A percentile compares a stretch with the other conserved stretches of the same genome.
phyloP scores from a whole-genome alignment of 2,329 filamentous ascomycete species.

The Fulvia fulva region DNA sequence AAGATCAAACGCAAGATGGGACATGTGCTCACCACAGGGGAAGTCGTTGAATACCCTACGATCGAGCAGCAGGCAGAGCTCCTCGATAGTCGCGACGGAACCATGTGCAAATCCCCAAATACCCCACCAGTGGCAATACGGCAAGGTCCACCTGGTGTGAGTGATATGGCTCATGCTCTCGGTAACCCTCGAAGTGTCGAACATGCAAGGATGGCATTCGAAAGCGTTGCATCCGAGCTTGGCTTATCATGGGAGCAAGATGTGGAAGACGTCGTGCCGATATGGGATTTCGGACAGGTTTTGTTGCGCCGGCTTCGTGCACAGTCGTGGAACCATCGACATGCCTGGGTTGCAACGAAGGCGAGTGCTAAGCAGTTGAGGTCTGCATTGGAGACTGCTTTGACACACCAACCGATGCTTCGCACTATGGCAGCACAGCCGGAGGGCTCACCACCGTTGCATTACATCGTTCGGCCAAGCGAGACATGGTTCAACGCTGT shows the following conservation, averaged over 20 bases:
- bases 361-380: not conserved
- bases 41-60: not conserved
- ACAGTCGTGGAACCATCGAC: constrained; percentile 13
- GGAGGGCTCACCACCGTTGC: not conserved
- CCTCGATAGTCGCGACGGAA: not conserved
- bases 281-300: constrained; percentile 9
- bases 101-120: not conserved
- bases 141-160: not conserved
- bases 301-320: constrained; percentile 3
- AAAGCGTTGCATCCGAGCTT: not conserved
- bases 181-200: not conserved
- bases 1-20: constrained; percentile 4
- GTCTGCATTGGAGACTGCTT: constrained; percentile 5
- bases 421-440: constrained; percentile 2
- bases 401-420: constrained; percentile 6
- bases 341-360: not conserved
- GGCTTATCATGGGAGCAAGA: constrained; percentile 8
- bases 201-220: constrained; percentile 1
- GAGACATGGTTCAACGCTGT: not conserved
- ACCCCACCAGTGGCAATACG: not conserved
- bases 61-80: not conserved
- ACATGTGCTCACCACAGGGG: not conserved
- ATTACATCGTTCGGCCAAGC: constrained; percentile 6
- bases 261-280: constrained; percentile 10
- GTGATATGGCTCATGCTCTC: not conserved